Conservation (phyloP, 306 rosid species). For the Medicago arabica region DNA sequence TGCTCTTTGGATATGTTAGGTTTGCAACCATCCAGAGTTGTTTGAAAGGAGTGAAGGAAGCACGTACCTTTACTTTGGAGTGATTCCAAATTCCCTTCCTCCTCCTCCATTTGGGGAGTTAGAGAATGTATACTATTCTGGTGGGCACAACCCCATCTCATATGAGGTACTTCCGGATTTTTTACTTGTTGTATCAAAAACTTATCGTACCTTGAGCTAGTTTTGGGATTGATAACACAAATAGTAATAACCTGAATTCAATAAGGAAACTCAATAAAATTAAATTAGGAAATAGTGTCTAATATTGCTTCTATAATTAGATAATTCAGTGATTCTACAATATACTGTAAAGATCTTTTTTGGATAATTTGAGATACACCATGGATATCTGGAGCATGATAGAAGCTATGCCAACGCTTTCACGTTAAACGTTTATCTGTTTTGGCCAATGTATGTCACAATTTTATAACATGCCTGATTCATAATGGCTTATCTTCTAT, state of each 20-base stretch:
- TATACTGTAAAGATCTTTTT: neutral
- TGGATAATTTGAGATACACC: constrained; percentile 2
- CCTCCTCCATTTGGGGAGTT: constrained; percentile 97
- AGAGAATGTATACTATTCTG: constrained; percentile 91
- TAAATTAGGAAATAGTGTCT: constrained; percentile 5
- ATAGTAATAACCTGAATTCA: neutral
- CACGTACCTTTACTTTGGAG: constrained; percentile 81
- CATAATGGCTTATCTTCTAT: constrained; percentile 1
- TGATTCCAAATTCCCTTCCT: constrained; percentile 79
- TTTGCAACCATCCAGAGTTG: constrained; percentile 98
- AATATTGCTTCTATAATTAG: constrained; percentile 6
- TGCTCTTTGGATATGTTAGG: constrained; percentile 60
- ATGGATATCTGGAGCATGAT: neutral
- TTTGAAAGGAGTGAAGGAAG: constrained; percentile 98
- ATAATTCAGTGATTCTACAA: neutral
- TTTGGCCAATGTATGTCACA: constrained; percentile 2
- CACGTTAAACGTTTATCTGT: constrained; percentile 5
- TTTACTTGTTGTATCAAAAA: constrained; percentile 14
- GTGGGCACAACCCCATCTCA: constrained; percentile 82
- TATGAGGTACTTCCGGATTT: constrained; percentile 62
- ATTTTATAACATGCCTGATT: constrained; percentile 13
- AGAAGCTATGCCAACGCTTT: neutral
- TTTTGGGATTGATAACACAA: neutral
- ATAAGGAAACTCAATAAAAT: constrained; percentile 1
- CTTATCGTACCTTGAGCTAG: neutral